Base-by-base conservation (phyloP, 257 asterid genomes). In the Perilla frutescens region DNA sequence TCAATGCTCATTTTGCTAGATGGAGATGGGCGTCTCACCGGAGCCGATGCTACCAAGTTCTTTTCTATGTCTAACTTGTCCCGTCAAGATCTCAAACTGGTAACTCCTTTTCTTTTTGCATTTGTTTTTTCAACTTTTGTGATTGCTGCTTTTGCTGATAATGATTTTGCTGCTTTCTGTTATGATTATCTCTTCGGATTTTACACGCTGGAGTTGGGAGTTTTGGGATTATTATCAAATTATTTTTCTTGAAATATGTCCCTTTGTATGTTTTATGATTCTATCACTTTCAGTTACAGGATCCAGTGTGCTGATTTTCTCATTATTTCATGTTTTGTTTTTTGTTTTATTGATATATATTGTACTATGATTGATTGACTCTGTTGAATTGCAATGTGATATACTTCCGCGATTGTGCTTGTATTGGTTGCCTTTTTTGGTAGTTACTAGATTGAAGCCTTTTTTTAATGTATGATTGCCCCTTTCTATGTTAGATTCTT, bases 71-170 rank as follows among this genome's bases (percentile, higher is more conserved):
- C 99, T 26, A 89, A 85, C 50, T 75, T 92, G 84, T 77, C 99
- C 76, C 97, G 99, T 70, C 92, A 76, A 37, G 98, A 95, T 82
- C 99, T 95, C 79, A 95, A 95, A 77, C 96, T 71, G 96, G 99
- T 77, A 43, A 9, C 4, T 65, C 1, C 14, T 10, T 26, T 5
- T 34, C 12, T 6, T 0, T 43, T 56, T 29, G n/a, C 2, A 4
- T 3, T 40, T 51, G 47, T 36, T 63, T 53, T 6, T 61, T 20
- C 11, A 41, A 37, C 7, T 31, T 11, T 58, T 26, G 34, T 66
- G 37, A 1, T 76, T 51, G 5, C 66, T 55, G 67, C 32, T 36
- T 66, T 40, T 31, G 36, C 36, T 20, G 37, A 34, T 41, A n/a
- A 58, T 51, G 34, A 31, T 41, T 10, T 54, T 5, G 34, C 43